Base-by-base conservation (phyloP, 768 basidiomycete species). In the Rhizopogon vinicolor region DNA sequence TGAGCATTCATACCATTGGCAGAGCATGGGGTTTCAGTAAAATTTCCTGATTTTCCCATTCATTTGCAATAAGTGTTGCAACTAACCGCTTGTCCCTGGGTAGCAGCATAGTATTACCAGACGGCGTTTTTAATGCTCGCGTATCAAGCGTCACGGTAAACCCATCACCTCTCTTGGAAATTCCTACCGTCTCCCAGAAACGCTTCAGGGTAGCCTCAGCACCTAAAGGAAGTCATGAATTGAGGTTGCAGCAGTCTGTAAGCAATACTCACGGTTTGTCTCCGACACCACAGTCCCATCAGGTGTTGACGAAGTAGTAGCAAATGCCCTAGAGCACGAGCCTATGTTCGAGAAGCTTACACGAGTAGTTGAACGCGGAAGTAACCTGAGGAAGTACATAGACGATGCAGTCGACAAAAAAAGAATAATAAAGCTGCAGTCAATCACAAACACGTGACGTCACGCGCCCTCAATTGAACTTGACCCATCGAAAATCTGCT, bases 41-140 rank as follows among this genome's bases (percentile, higher is more conserved):
- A 5, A 76, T 86, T 55, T 85, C 85, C 72, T 98, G 96, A 64
- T 87, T 89, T 64, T 99, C 94, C 97, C 97, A 99, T 74, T 99
- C 97, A 54, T 89, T 81, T 18, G 94, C 97, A 62, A 98, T 85
- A 54, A 97, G 78, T 1, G 91, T 78, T 1, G 95, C 93, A 19
- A 90, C 77, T 29, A 95, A 72, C 41, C 78, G 67, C 66, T 91
- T 91, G 58, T 81, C 75, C 46, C 73, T 69, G 0, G 94, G 94
- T 13, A 98, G 62, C 37, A 85, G 66, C 31, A 99, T 72, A 3
- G 77, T 78, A 44, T 86, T 83, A n/a, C 95, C 95, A 0, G 76
- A 79, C 0, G 95, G 93, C 12, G 96, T 98, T 70, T 91, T 96
- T 55, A 99, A 77, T 1, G 89, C 76, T 37, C 92, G 84, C 61